Evolutionary conservation across 371 early-diverging fungal genomes (phyloP), one percentile per base, ranked within the genome.

Genomic region (Entomophthora muscae): DNA sequence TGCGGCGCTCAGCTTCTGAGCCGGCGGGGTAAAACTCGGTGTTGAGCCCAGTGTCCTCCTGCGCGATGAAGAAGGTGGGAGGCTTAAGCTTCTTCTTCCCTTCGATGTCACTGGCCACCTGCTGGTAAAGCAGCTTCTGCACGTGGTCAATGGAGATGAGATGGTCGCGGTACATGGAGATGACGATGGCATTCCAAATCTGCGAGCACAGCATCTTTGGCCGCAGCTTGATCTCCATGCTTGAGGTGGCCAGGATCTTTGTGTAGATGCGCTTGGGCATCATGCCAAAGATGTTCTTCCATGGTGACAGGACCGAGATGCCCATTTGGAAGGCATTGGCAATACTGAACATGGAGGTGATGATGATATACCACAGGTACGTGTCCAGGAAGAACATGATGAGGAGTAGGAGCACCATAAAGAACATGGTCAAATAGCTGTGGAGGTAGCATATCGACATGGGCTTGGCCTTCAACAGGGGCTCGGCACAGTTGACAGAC

Each of bases 331-430:
- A 87, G 0, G 91, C 83, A 53, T 84, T 76, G 26, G 82, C 80
- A n/a, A 90, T 86, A 0, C 89, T 89, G 62, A 90, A 86, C 28
- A 86, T 69, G 1, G 86, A 83, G 71, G 83, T 89, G 84, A 85
- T 87, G 59, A 89, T 84, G 51, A 90, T 86, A 68, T 90, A 93
- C 92, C 93, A 93, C 52, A 93, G 76, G 67, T 91, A 93, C 0
- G 92, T 90, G 64, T 91, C 92, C 68, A 91, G 71, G 73, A 91
- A 90, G 72, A 87, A 91, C 27, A 93, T 76, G 7, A 85, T 75
- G 32, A 90, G 65, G 59, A 88, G 82, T 64, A 88, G 79, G 60
- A 88, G 68, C 70, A 88, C 79, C 87, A 92, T 85, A 63, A 90
- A 76, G 0, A 76, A 70, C 27, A 92, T 77, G 0, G 89, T 86